These are phyloP conservation scores for Austroboletus niveus DNA, from an alignment of 1,284 basidiomycete species.

Conservation along the genomic window DNA sequence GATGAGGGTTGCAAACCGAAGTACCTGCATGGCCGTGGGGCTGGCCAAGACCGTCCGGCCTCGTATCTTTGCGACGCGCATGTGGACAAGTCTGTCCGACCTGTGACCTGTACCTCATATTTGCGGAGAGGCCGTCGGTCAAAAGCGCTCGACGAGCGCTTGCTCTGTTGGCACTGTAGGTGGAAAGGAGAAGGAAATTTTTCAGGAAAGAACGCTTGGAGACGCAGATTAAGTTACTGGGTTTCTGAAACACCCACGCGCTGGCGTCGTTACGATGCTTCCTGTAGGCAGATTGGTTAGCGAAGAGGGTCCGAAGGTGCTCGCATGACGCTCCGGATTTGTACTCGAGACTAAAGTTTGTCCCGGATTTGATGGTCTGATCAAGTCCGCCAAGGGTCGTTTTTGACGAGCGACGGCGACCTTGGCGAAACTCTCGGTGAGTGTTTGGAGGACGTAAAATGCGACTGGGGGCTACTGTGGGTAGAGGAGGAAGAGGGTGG, in stretches of 20 bases:
- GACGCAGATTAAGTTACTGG: too few relatives aligned
- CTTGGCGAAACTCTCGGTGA: slow-evolving; percentile 18
- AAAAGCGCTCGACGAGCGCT: background rate
- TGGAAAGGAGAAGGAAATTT: background rate
- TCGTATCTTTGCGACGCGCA: slow-evolving; percentile 17
- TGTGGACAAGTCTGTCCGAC: slow-evolving; percentile 21
- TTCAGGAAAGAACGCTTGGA: too few relatives aligned
- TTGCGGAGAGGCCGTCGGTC: slow-evolving; percentile 10
- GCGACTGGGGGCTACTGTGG: background rate
- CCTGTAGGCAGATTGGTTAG: too few relatives aligned
- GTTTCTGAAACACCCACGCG: too few relatives aligned
- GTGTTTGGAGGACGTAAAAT: slow-evolving; percentile 15
- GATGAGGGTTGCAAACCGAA: slow-evolving; percentile 22
- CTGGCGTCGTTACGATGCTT: too few relatives aligned
- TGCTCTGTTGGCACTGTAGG: slow-evolving; percentile 20
- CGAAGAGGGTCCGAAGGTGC: too few relatives aligned
- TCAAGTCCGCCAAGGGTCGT: slow-evolving; percentile 2
- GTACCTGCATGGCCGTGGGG: slow-evolving; percentile 21
- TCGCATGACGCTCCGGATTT: slow-evolving; percentile 6
- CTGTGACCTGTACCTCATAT: slow-evolving; percentile 15
- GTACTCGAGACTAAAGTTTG: slow-evolving; percentile 15
- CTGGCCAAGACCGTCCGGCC: slow-evolving; percentile 10
- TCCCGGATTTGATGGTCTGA: slow-evolving; percentile 12
- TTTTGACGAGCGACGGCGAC: slow-evolving; percentile 24
- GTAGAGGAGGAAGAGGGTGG: background rate